Evolutionary conservation across 805 yeast species (phyloP).

Genomic region (Candida dendrica): DNA sequence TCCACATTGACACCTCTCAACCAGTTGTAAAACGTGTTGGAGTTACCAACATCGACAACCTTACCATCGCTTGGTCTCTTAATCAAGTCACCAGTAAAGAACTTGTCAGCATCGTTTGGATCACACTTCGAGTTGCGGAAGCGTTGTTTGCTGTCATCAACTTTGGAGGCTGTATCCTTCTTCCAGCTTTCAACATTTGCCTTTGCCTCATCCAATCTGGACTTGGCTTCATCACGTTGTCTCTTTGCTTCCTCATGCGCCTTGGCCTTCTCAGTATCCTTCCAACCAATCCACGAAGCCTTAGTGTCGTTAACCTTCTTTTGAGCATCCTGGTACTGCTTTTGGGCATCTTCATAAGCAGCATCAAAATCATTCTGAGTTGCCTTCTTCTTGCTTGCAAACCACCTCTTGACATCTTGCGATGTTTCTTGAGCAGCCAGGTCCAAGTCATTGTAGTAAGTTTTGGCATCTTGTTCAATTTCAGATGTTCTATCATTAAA

Average conservation of each 20-base stretch:
- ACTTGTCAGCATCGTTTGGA: conserved; percentile 1
- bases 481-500: neutral
- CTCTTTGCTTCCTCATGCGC: conserved; percentile 21
- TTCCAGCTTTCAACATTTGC: conserved; percentile 12
- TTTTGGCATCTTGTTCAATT: too few species aligned
- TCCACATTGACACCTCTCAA: conserved; percentile 17
- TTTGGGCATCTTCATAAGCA: conserved; percentile 1
- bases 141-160: conserved; percentile 3
- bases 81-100: neutral
- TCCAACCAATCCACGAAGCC: conserved; percentile 16
- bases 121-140: conserved; percentile 1
- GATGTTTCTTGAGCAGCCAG: too few species aligned
- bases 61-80: neutral
- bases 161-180: conserved; percentile 7
- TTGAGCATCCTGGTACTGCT: conserved; percentile 22
- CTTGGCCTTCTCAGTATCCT: conserved; percentile 16
- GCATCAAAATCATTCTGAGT: neutral
- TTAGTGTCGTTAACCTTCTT: conserved; percentile 28
- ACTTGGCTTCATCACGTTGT: conserved; percentile 16
- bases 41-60: neutral
- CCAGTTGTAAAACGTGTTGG: conserved; percentile 19
- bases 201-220: conserved; percentile 13
- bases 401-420: too few species aligned
- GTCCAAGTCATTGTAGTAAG: too few species aligned
- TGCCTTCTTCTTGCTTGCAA: too few species aligned